These are phyloP conservation scores for Gastrolobium villosum DNA, from an alignment of 306 rosid species.

Conservation along the genomic window DNA sequence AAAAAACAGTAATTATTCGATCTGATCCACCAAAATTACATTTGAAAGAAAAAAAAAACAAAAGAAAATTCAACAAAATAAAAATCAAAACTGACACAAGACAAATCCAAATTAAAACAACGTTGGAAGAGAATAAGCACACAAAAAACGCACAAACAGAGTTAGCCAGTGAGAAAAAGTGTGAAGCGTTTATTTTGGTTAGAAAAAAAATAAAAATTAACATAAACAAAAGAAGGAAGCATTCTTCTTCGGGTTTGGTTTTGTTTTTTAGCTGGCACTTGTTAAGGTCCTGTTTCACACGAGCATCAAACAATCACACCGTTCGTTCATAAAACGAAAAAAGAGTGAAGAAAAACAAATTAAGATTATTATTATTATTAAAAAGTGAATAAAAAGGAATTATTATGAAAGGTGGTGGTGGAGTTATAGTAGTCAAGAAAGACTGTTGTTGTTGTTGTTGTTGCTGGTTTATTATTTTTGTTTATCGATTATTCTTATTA, in stretches of 20 bases:
- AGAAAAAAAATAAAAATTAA: background rate
- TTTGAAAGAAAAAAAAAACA: background rate
- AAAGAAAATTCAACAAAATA: background rate
- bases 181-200: constrained; percentile 21
- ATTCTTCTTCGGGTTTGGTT: constrained; percentile 33
- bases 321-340: constrained; percentile 51
- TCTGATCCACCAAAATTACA: constrained; percentile 38
- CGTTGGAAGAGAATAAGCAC: constrained; percentile 27
- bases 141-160: background rate
- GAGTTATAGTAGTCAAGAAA: constrained; percentile 65
- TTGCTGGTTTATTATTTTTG: constrained; percentile 53
- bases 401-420: constrained; percentile 80
- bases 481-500: constrained; percentile 49
- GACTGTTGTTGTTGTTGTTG: constrained; percentile 67
- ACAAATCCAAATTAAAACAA: constrained; percentile 48
- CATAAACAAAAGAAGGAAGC: constrained; percentile 9
- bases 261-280: constrained; percentile 44
- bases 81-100: constrained; percentile 39
- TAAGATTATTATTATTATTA: constrained; percentile 12
- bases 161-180: constrained; percentile 41
- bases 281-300: constrained; percentile 54
- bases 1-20: constrained; percentile 40
- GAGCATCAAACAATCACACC: constrained; percentile 53
- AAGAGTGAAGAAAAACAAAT: constrained; percentile 42
- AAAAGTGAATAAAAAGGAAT: constrained; percentile 47